phyloP scores from a whole-genome alignment of 2,329 filamentous ascomycete genomes.

The Coniella lustricola region DNA sequence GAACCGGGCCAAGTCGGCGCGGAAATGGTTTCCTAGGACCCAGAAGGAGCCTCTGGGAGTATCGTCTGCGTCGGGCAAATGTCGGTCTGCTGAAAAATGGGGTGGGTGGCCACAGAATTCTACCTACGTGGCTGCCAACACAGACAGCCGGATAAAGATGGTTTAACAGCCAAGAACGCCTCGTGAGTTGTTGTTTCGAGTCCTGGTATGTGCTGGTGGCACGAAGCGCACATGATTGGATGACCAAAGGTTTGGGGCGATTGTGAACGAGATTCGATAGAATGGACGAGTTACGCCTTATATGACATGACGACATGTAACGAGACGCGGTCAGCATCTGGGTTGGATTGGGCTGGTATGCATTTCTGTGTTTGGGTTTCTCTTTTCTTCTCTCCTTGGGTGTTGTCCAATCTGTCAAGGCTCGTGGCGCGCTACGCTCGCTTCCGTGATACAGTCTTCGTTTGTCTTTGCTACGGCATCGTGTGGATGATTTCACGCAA shows the following conservation, averaged over 20 bases:
- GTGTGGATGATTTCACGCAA: no score
- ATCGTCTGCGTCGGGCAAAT: no score
- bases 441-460: no score
- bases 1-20: constrained; percentile 29
- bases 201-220: neutral
- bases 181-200: no score
- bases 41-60: neutral
- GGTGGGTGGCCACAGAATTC: no score
- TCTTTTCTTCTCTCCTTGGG: neutral
- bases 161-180: no score
- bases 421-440: neutral
- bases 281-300: neutral
- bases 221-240: neutral
- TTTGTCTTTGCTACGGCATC: no score
- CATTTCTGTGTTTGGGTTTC: neutral
- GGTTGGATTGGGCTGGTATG: neutral
- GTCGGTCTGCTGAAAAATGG: no score
- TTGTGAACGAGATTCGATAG: neutral
- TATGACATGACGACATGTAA: neutral
- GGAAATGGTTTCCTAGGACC: neutral
- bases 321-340: neutral
- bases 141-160: no score
- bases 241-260: neutral
- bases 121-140: no score
- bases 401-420: neutral